Percentiles rank a stretch among this genome's conserved stretches.
Evolutionary conservation across 148 eudicot species (phyloP).

Genomic region (Rhododendron ferrugineum): DNA sequence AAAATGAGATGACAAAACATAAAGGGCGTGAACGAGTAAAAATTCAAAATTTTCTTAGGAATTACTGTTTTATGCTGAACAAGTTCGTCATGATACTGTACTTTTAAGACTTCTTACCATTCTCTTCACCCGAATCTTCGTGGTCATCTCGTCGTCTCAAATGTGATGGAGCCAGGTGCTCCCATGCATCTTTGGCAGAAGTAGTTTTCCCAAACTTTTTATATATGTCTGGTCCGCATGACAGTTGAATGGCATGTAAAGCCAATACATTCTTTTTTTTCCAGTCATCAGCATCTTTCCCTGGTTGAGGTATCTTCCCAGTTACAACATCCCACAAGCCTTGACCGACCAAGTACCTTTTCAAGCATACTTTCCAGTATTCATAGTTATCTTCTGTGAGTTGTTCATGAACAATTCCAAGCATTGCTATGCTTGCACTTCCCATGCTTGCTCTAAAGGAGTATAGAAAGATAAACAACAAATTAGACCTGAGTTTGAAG

Average conservation of each 20-base stretch:
- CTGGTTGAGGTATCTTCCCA: neutral
- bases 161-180: neutral
- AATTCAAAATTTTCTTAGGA: neutral
- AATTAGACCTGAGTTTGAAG: neutral
- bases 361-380: conserved; percentile 1
- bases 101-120: neutral
- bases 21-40: neutral
- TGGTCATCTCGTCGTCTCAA: neutral
- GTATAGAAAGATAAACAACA: neutral
- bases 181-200: conserved; percentile 1
- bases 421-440: neutral
- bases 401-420: neutral
- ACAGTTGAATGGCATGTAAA: neutral
- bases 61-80: neutral
- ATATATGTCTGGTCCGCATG: neutral
- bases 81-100: neutral
- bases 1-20: neutral
- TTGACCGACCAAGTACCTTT: neutral
- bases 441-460: neutral
- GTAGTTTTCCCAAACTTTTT: neutral
- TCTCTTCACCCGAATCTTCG: neutral
- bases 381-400: neutral
- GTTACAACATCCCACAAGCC: neutral
- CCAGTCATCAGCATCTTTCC: neutral
- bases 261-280: neutral